Conservation (phyloP, 768 basidiomycete species). For the Zangia roseola region DNA sequence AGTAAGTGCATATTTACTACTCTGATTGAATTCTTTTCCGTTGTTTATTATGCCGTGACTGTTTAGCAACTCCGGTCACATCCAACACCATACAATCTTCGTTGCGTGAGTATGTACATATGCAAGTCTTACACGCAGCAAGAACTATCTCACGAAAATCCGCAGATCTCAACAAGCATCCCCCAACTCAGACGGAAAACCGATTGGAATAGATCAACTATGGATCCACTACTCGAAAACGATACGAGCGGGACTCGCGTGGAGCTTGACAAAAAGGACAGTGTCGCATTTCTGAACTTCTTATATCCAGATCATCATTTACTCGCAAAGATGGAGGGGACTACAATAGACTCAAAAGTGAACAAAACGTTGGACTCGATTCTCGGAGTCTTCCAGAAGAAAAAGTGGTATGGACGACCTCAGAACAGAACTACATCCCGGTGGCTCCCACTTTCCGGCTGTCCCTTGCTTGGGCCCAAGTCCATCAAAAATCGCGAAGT, state of each 20-base stretch:
- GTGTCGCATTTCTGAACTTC: background rate
- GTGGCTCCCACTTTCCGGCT: background rate
- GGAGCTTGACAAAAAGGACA: background rate
- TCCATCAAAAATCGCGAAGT: background rate
- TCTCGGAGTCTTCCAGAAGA: background rate
- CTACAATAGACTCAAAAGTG: background rate
- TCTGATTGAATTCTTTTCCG: no score
- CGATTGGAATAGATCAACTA: background rate
- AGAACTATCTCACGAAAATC: no score
- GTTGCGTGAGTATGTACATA: no score
- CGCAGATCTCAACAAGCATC: background rate
- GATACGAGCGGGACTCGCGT: background rate
- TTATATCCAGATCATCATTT: slow-evolving; percentile 1
- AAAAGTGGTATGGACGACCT: background rate
- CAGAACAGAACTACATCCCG: no score
- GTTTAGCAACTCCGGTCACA: no score
- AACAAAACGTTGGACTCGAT: background rate
- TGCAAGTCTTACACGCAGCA: no score
- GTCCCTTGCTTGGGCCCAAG: background rate
- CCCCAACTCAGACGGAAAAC: background rate
- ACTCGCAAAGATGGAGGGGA: no score
- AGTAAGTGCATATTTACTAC: no score
- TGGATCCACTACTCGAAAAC: slow-evolving; percentile 4
- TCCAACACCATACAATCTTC: no score
- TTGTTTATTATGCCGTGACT: no score